Evolutionary conservation across 306 rosid genomes (phyloP), one percentile per base, ranked within the genome.

Genomic region (Arachis stenosperma): DNA sequence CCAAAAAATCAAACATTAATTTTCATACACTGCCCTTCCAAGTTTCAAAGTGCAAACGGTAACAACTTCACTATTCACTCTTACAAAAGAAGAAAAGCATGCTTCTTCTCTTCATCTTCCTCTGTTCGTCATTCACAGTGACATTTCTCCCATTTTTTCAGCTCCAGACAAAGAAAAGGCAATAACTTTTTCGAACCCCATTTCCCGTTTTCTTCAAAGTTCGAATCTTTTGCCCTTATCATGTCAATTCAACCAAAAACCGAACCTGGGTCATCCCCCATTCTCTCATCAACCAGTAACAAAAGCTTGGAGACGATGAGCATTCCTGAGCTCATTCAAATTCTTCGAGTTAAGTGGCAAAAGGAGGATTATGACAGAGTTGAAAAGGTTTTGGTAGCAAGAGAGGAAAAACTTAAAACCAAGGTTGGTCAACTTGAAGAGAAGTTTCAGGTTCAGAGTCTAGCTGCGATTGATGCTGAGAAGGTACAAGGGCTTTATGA

Each of bases 401-500:
- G 58, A 13, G 76, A 79, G 1, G 36, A 2, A 47, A 61, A 2
- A 1, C 9, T 71, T 7, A 53, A 15, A 4, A 48, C 6, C 0
- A 61, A 79, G 14, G 53, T 75, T 12, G 56, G 5, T 2, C 0
- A 8, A 5, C 67, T 75, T 5, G 11, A 0, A 0, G 78, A 37
- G 61, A 75, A 54, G 36, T 0, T 61, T 11, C 65, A 75, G 5
- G 0, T 43, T 13, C 83, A 66, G 14, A 75, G 4, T 3, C 33
- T 55, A 10, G 4, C 0, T 5, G 71, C 69, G 47, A n/a, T 67
- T 46, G n/a, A 68, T 0, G 43, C 9, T 4, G 79, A 66, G 14
- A 66, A 5, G 15, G 47, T 52, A 0, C 36, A 30, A 4, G 64
- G 52, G 3, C 60, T 11, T 14, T 82, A 82, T 37, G 86, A 82